Evolutionary conservation across 768 basidiomycete genomes (phyloP), one percentile per base, ranked within the genome.

Genomic region (Boletus rex-veris): DNA sequence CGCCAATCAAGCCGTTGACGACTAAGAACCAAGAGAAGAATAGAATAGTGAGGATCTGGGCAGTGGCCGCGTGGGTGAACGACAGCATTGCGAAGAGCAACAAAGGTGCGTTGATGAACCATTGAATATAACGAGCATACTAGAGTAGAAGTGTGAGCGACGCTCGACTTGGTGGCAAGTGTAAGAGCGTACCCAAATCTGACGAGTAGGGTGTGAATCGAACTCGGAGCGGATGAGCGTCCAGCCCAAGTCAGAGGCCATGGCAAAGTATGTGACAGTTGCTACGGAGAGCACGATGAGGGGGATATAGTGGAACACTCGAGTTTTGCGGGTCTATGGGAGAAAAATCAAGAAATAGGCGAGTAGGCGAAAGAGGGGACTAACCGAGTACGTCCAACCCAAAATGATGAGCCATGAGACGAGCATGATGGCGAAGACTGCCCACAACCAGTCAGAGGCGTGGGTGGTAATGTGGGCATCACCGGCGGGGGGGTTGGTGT

Each of bases 221-320:
- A 76, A 81, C 16, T 65, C 59, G 38, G 76, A 73, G 16, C 39
- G 52, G 57, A 82, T 61, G 36, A 78, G 71, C 0, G 80, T 76
- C 40, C 67, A 68, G 12, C 82, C 82, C 37, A 83, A 71, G 61
- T 82, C 73, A 18, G 80, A 81, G 0, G 81, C 82, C 80, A 82
- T 80, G 12, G 74, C 69, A 64, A 80, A 80, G 69, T 80, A 80
- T 1, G 77, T 65, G 40, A 83, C 65, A 12, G 71, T 59, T 3
- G 77, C 70, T 0, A 79, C 80, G 16, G 74, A 66, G 19, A 83
- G 64, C 37, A 83, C 70, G 52, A 80, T 69, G 33, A 76, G 62
- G 43, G 74, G 74, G 41, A 82, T 66, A 54, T 78, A 77, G 62
- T 83, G 80, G 71, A 81, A 77, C 9, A 77, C 69, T 28, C 80